A percentile compares a stretch with the other conserved stretches of the same genome.
Evolutionary conservation across 176 grass and related monocot genomes (phyloP).

Genomic region (Chloris gayana): DNA sequence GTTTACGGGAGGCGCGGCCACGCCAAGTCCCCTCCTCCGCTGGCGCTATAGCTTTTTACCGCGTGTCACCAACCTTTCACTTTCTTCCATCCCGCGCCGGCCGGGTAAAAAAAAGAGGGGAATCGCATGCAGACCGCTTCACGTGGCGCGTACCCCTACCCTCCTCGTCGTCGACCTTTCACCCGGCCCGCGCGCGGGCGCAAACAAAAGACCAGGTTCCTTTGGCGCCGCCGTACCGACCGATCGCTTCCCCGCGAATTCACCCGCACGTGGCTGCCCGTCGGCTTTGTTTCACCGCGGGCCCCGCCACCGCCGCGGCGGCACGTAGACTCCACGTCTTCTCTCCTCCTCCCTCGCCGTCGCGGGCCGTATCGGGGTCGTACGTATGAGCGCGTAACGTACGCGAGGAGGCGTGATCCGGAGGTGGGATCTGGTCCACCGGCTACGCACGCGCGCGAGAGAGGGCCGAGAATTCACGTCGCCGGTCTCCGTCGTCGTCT

Average conservation of each 20-base stretch:
- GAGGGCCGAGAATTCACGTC: neutral
- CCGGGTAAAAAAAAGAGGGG: neutral
- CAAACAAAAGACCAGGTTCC: slow-evolving; percentile 22
- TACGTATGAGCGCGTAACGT: too few species aligned
- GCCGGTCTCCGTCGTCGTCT: neutral
- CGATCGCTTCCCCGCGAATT: slow-evolving; percentile 22
- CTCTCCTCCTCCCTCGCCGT: neutral
- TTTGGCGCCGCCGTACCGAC: neutral
- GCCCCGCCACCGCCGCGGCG: neutral
- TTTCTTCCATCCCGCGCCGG: slow-evolving; percentile 31
- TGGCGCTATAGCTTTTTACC: neutral
- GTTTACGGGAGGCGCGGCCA: neutral
- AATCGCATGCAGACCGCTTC: neutral
- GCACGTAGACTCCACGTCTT: slow-evolving; percentile 30
- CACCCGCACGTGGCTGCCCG: slow-evolving; percentile 20
- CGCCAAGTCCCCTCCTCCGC: neutral
- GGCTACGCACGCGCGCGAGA: neutral
- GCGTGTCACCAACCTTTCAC: neutral
- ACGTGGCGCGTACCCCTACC: neutral
- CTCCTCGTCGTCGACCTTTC: neutral
- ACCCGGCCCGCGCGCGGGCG: slow-evolving; percentile 7
- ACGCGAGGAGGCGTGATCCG: neutral
- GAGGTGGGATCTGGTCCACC: too few species aligned
- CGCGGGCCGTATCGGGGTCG: neutral
- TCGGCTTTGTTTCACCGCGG: neutral